phyloP scores from a whole-genome alignment of 1,139 yeast species.

The Debaryomyces fabryi region DNA sequence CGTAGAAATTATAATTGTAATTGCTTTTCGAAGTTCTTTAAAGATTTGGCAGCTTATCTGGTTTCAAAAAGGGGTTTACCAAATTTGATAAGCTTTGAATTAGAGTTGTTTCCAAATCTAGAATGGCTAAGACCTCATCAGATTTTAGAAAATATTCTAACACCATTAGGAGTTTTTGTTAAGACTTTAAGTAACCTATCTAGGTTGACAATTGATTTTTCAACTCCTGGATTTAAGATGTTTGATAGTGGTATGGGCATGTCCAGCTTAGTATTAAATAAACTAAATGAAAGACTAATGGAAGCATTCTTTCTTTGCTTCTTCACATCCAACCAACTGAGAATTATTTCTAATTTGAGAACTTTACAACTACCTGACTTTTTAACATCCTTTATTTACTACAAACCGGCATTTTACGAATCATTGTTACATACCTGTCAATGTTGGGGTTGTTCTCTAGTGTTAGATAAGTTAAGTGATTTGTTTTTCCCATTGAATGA shows the following conservation, averaged over 20 bases:
- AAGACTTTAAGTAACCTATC: constrained; percentile 26
- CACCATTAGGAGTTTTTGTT: constrained; percentile 37
- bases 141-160: constrained; percentile 33
- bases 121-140: constrained; percentile 47
- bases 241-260: constrained; percentile 36
- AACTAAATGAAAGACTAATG: constrained; percentile 38
- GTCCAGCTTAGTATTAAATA: constrained; percentile 33
- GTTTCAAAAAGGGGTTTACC: constrained; percentile 31
- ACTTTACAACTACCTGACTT: constrained; percentile 41
- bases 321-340: constrained; percentile 18
- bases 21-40: constrained; percentile 37
- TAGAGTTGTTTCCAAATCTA: constrained; percentile 38
- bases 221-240: constrained; percentile 46
- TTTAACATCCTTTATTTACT: constrained; percentile 42
- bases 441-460: constrained; percentile 40
- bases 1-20: constrained; percentile 28
- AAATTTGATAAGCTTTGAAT: constrained; percentile 32
- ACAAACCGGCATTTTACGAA: constrained; percentile 41
- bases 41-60: constrained; percentile 28
- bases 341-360: constrained; percentile 22
- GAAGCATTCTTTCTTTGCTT: constrained; percentile 40
- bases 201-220: constrained; percentile 35
- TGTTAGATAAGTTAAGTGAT: constrained; percentile 26
- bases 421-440: constrained; percentile 41
- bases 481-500: constrained; percentile 29